A percentile compares a stretch with the other conserved stretches of the same genome.
Evolutionary conservation across 2,329 filamentous ascomycete species (phyloP).

Genomic region (Nigrospora oryzae): DNA sequence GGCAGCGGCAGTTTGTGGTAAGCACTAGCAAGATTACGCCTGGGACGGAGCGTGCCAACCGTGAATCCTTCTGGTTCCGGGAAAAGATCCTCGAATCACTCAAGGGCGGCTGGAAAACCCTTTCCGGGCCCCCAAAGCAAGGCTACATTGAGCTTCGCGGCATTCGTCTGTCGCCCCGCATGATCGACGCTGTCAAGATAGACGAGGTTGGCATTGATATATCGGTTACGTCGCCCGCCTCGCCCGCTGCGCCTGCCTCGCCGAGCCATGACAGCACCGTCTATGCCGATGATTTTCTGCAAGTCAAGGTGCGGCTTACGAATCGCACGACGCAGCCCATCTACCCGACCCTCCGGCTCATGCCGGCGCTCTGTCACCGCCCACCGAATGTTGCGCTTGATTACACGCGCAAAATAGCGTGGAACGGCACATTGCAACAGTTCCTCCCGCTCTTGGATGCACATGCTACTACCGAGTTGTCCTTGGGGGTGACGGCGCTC

Average conservation of each 20-base stretch:
- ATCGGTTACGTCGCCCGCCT: constrained; percentile 26
- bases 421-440: constrained; percentile 78
- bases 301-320: constrained; percentile 59
- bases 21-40: constrained; percentile 71
- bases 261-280: constrained; percentile 15
- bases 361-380: constrained; percentile 69
- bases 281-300: constrained; percentile 55
- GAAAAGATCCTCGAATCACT: constrained; percentile 69
- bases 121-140: constrained; percentile 37
- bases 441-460: constrained; percentile 55
- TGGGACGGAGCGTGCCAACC: constrained; percentile 66
- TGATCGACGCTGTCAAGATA: constrained; percentile 76
- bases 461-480: constrained; percentile 49
- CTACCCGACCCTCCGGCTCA: constrained; percentile 63
- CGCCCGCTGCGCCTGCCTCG: neutral
- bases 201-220: constrained; percentile 69
- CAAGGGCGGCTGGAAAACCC: constrained; percentile 62
- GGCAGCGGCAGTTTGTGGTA: constrained; percentile 89
- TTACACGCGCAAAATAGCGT: constrained; percentile 71
- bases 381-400: constrained; percentile 68
- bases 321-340: constrained; percentile 66
- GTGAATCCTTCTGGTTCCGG: constrained; percentile 88
- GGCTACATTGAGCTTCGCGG: constrained; percentile 71
- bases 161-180: constrained; percentile 63
- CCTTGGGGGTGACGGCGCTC: constrained; percentile 64